A percentile compares a stretch with the other conserved stretches of the same genome.
Conservation (phyloP, 441 rosid genomes). For the Theobroma grandiflorum region DNA sequence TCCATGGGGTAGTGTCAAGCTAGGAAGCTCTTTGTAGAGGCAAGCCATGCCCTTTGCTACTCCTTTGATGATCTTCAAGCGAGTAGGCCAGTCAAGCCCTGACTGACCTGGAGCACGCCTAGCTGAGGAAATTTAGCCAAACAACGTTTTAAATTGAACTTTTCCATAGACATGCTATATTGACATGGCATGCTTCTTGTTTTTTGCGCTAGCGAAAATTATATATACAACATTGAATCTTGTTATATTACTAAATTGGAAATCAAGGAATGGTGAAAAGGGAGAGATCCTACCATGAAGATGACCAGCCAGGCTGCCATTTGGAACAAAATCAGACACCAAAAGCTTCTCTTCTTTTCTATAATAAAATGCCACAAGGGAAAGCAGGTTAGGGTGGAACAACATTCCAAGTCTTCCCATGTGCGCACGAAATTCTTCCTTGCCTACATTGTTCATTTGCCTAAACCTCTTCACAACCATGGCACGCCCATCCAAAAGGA, state of each 20-base stretch:
- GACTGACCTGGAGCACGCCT: conserved; percentile 48
- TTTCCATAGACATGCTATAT: too few species aligned
- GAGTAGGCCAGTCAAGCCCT: conserved; percentile 75
- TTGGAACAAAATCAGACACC: conserved; percentile 64
- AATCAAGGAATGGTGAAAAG: background rate
- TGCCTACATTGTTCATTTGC: conserved; percentile 65
- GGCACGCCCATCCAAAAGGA: conserved; percentile 53
- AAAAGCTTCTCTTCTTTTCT: conserved; percentile 88
- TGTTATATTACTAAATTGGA: background rate
- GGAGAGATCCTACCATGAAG: conserved; percentile 66
- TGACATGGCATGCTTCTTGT: too few species aligned
- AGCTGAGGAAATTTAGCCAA: conserved; percentile 36
- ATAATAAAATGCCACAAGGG: conserved; percentile 69
- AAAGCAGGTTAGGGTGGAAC: conserved; percentile 76
- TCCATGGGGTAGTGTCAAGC: conserved; percentile 67
- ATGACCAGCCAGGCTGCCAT: conserved; percentile 82
- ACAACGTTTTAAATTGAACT: background rate
- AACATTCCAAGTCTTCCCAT: conserved; percentile 73
- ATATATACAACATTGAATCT: background rate
- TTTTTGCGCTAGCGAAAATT: too few species aligned
- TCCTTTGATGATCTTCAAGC: conserved; percentile 82
- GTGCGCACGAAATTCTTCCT: conserved; percentile 69
- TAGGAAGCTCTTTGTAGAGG: conserved; percentile 65
- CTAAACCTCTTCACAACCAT: conserved; percentile 83
- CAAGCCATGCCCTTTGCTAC: conserved; percentile 73